Conservation (phyloP, 306 rosid species). For the Lupinus albus region DNA sequence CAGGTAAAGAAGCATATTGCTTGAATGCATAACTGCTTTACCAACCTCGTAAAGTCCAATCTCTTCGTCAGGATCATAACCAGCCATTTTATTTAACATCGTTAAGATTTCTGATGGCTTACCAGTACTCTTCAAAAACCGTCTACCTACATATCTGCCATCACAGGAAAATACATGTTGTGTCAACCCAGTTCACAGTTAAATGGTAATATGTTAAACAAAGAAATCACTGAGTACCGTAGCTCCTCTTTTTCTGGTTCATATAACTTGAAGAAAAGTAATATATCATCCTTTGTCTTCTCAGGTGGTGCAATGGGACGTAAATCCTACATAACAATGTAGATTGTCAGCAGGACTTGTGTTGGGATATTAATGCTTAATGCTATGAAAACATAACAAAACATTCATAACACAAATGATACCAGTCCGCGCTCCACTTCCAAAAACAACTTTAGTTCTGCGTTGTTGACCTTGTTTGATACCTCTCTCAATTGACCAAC, state of each 20-base stretch:
- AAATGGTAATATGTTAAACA: slow-evolving; percentile 22
- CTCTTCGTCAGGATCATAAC: slow-evolving; percentile 81
- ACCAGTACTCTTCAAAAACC: slow-evolving; percentile 74
- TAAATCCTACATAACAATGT: slow-evolving; percentile 54
- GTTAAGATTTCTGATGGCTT: slow-evolving; percentile 76
- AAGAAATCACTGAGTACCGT: slow-evolving; percentile 55
- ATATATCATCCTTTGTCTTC: slow-evolving; percentile 78
- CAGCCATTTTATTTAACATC: slow-evolving; percentile 84
- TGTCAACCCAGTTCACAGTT: slow-evolving; percentile 34
- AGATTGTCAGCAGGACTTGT: slow-evolving; percentile 33
- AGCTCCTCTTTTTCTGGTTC: slow-evolving; percentile 84
- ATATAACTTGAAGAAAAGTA: slow-evolving; percentile 83
- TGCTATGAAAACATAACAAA: slow-evolving; percentile 26
- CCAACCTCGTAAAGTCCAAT: slow-evolving; percentile 91
- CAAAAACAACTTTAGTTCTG: slow-evolving; percentile 75
- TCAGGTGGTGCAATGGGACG: slow-evolving; percentile 69
- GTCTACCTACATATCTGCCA: slow-evolving; percentile 77
- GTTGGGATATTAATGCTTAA: slow-evolving; percentile 10
- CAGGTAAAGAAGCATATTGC: slow-evolving; percentile 19
- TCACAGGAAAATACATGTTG: slow-evolving; percentile 32
- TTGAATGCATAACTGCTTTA: no score
- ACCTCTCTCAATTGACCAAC: slow-evolving; percentile 84
- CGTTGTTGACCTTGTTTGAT: slow-evolving; percentile 68
- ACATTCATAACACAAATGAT: slow-evolving; percentile 38
- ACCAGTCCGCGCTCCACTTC: slow-evolving; percentile 80